Conservation (phyloP, 768 basidiomycete genomes). For the Arthromyces matolae region DNA sequence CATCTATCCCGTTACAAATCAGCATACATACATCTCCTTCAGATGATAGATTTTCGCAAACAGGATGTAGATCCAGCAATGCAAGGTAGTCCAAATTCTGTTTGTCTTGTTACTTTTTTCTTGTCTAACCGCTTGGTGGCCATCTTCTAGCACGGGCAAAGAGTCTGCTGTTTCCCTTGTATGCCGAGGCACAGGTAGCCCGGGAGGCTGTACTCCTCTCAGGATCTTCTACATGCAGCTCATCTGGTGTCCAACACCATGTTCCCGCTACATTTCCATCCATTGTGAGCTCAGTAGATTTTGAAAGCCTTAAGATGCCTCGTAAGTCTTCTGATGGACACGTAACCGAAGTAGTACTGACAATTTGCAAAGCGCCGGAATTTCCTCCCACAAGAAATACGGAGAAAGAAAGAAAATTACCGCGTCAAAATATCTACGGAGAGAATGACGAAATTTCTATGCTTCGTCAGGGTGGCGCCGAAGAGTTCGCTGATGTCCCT, state of each 20-base stretch:
- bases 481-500: conserved; percentile 29
- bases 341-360: conserved; percentile 7
- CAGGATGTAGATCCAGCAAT: conserved; percentile 27
- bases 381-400: conserved; percentile 20
- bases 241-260: too few species aligned
- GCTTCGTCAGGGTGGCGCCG: conserved; percentile 19
- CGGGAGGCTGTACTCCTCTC: conserved; percentile 14
- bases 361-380: conserved; percentile 32
- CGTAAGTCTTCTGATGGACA: conserved; percentile 27
- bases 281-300: conserved; percentile 16
- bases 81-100: conserved; percentile 27
- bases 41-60: conserved; percentile 35
- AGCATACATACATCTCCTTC: conserved; percentile 47
- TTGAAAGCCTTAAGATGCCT: too few species aligned
- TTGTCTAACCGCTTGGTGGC: background rate
- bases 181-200: conserved; percentile 24
- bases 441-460: conserved; percentile 17
- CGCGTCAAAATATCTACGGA: conserved; percentile 12
- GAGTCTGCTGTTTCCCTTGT: conserved; percentile 32
- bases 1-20: conserved; percentile 39
- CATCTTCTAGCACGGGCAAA: conserved; percentile 26
- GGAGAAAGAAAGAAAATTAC: conserved; percentile 1
- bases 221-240: background rate
- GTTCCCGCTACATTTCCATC: too few species aligned
- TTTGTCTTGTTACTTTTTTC: conserved; percentile 1